Evolutionary conservation across 2,329 filamentous ascomycete genomes (phyloP).

Genomic region (Bipolaris cookei): DNA sequence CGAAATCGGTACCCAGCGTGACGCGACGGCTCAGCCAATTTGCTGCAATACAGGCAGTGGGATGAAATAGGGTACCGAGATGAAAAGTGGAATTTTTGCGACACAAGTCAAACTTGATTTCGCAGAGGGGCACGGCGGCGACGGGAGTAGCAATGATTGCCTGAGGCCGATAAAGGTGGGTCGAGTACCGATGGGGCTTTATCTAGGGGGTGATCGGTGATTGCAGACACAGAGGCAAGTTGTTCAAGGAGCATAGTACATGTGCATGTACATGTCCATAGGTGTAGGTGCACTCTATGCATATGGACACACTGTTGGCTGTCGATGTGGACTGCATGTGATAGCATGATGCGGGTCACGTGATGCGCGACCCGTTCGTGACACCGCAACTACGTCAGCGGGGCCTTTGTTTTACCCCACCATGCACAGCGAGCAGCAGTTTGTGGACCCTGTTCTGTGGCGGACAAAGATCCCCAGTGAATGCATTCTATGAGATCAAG

Average conservation of each 20-base stretch:
- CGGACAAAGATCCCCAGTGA: background rate
- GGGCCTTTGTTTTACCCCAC: conserved; percentile 11
- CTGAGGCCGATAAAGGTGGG: background rate
- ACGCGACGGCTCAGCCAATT: background rate
- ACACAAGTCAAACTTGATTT: conserved; percentile 13
- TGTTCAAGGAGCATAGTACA: background rate
- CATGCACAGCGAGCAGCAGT: background rate
- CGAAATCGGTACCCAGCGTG: background rate
- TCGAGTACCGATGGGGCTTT: background rate
- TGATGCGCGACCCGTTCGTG: conserved; percentile 26
- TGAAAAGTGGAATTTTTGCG: conserved; percentile 15
- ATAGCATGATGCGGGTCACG: conserved; percentile 25
- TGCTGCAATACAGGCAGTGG: background rate
- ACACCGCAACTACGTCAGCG: conserved; percentile 21
- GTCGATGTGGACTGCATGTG: background rate
- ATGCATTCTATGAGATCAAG: background rate
- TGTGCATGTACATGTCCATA: background rate
- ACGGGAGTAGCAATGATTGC: conserved; percentile 1
- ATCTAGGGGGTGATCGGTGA: background rate
- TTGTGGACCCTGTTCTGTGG: background rate
- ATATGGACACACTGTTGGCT: background rate
- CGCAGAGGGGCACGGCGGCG: background rate
- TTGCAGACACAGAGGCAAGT: background rate
- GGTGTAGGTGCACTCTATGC: background rate
- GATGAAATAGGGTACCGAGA: conserved; percentile 9